These are phyloP conservation scores for Boechera divaricarpa DNA, from an alignment of 345 rosid species.

Conservation along the genomic window DNA sequence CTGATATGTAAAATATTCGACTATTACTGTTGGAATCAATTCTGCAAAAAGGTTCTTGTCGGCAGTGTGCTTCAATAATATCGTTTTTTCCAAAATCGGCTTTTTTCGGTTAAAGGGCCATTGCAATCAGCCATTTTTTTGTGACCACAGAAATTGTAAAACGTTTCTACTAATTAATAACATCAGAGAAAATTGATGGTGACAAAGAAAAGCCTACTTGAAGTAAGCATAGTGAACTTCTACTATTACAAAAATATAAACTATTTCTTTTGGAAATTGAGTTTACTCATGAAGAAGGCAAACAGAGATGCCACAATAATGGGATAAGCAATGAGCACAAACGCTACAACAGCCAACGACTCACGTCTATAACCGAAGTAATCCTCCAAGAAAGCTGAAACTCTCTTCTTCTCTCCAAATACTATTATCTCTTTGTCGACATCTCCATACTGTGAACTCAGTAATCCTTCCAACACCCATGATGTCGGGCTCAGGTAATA, in stretches of 20 bases:
- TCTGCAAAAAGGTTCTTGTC: too few species aligned
- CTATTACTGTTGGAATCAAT: too few species aligned
- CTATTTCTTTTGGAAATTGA: constrained; percentile 51
- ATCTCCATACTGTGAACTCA: constrained; percentile 49
- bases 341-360: constrained; percentile 37
- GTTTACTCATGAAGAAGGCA: constrained; percentile 41
- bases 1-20: too few species aligned
- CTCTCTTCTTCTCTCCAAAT: constrained; percentile 47
- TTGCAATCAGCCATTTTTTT: too few species aligned
- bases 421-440: constrained; percentile 38
- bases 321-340: constrained; percentile 41
- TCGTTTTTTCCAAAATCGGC: too few species aligned
- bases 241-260: background rate
- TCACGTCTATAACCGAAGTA: constrained; percentile 45
- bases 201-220: background rate
- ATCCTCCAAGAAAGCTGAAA: constrained; percentile 43
- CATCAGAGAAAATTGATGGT: too few species aligned
- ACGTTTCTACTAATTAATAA: too few species aligned
- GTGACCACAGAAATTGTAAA: too few species aligned
- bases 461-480: constrained; percentile 47
- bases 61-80: too few species aligned
- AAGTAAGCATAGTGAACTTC: background rate
- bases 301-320: constrained; percentile 44
- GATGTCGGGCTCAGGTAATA: constrained; percentile 51
- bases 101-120: too few species aligned